Conservation (phyloP, 371 early-diverging fungal genomes). For the Smittium culicis region DNA sequence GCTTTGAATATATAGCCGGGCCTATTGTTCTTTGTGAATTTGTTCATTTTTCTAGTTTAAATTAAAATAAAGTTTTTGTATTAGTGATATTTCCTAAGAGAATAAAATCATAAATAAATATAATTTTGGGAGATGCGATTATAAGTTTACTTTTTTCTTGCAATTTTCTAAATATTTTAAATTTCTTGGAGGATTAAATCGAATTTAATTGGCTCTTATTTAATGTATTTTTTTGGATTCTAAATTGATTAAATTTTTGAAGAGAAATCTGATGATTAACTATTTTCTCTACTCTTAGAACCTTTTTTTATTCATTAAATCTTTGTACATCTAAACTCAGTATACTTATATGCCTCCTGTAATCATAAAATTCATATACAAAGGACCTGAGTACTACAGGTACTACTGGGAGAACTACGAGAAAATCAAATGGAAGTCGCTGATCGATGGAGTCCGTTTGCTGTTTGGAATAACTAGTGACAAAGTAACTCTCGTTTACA, state of each 20-base stretch:
- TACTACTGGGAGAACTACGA: constrained; percentile 5
- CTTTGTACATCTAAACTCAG: no score
- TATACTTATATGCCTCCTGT: constrained; percentile 6
- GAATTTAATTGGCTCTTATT: background rate
- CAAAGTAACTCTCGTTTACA: constrained; percentile 5
- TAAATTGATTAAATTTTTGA: no score
- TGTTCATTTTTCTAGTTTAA: background rate
- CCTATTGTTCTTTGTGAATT: background rate
- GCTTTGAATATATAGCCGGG: background rate
- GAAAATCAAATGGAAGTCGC: background rate
- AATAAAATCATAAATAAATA: no score
- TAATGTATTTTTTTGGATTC: background rate
- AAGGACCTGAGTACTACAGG: constrained; percentile 10
- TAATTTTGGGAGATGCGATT: no score
- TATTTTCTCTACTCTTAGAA: no score
- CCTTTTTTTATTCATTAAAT: no score
- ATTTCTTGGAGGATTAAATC: background rate
- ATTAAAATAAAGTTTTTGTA: background rate
- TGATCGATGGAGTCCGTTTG: constrained; percentile 10
- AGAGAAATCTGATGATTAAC: no score
- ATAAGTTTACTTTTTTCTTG: no score
- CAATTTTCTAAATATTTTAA: background rate
- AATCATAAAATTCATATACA: constrained; percentile 9
- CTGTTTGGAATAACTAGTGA: constrained; percentile 8
- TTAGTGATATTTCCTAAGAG: background rate